Evolutionary conservation across 140 eudicot genomes (phyloP), one percentile per base, ranked within the genome.

Genomic region (Erigeron philadelphicus): DNA sequence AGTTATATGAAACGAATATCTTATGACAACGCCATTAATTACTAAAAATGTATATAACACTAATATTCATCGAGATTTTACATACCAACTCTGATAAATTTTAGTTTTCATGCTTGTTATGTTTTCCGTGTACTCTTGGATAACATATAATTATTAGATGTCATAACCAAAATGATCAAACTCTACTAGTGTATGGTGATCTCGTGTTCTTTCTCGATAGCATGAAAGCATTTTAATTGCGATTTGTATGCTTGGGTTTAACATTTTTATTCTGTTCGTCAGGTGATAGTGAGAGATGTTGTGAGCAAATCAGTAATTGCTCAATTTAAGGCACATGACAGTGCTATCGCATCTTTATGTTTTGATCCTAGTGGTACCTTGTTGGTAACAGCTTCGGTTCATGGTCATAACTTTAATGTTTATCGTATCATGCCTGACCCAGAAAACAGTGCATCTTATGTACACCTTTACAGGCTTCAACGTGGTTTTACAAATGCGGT

Each of bases 401-500:
- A 86, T 68, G 96, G 98, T 52, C 96, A 92, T 75, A 92, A 87
- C 81, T 88, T 92, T 9, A 92, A 92, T 76, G 90, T 92, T 18
- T 92, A 84, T 60, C 83, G 76, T 40, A 86, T 92, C 66, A 72
- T 78, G 79, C 98, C 97, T 3, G 84, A 76, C 38, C 58, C 76
- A 63, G 87, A 82, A 70, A 69, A 80, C 6, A 76, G 78, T 31
- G 57, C 86, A 68, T 77, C 95, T 9, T 81, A 84, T 45, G 55
- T 79, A 35, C 98, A 92, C 59, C 95, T 92, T 74, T 92, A 88
- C 75, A 84, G 84, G 81, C 89, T 92, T 74, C 96, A 88, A 67
- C 96, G 98, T 41, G 98, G 98, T 61, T 63, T 86, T 12, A 92
- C 98, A 44, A 88, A 84, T 72, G 98, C 98, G 17, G 98, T 91